Conservation (phyloP, 805 yeast species). For the Yarrowia porcina region DNA sequence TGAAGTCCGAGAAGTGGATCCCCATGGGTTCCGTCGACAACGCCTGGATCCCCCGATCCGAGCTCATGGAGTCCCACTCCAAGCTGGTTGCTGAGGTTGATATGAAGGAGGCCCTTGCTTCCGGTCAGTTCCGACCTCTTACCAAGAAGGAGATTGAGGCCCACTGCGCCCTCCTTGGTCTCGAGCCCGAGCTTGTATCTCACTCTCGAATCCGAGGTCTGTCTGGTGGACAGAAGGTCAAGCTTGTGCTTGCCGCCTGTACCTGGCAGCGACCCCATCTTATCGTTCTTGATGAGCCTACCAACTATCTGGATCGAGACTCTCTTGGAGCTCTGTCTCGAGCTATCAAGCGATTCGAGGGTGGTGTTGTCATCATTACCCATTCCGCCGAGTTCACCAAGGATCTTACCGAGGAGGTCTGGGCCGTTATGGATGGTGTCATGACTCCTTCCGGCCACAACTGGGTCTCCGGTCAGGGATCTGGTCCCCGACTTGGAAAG, state of each 20-base stretch:
- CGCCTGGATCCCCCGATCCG: conserved; percentile 99
- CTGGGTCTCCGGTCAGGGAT: conserved; percentile 99
- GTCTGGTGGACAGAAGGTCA: conserved; percentile 99
- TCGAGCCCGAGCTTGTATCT: conserved; percentile 97
- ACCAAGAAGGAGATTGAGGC: conserved; percentile 99
- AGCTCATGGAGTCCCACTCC: conserved; percentile 92
- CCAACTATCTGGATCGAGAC: conserved; percentile 98
- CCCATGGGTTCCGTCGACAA: conserved; percentile 99
- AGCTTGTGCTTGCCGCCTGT: conserved; percentile 99
- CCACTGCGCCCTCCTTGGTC: conserved; percentile 98
- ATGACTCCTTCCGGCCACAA: conserved; percentile 99
- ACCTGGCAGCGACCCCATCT: conserved; percentile 99
- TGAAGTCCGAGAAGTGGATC: conserved; percentile 99
- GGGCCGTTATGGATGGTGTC: conserved; percentile 98
- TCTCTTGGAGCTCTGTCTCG: conserved; percentile 98
- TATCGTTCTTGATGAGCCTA: conserved; percentile 99
- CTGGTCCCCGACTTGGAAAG: conserved; percentile 99
- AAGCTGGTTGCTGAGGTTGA: conserved; percentile 99
- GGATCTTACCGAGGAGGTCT: conserved; percentile 98
- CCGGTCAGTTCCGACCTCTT: conserved; percentile 99
- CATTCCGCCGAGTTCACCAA: conserved; percentile 99
- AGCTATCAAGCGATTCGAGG: conserved; percentile 97
- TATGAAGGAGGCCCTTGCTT: conserved; percentile 99
- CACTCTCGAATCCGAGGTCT: conserved; percentile 99
- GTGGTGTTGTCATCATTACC: conserved; percentile 99